Evolutionary conservation across 176 grass and related monocot genomes (phyloP).

Genomic region (Carex kokanica): DNA sequence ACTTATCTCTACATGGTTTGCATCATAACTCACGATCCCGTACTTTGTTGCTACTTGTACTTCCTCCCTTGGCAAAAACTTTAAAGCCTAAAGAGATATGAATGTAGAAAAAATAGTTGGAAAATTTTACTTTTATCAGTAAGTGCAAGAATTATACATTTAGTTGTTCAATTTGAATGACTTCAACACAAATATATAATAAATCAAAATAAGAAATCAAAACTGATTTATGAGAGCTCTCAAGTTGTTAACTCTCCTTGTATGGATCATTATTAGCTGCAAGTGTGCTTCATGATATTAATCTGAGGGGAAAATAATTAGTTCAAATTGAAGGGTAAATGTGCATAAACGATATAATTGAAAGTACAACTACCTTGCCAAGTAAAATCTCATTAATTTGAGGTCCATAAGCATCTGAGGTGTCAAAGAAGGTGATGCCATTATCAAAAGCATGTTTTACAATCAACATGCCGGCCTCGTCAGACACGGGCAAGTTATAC

Average conservation of each 20-base stretch:
- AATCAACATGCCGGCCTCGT: too few species aligned
- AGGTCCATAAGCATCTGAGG: slow-evolving; percentile 63
- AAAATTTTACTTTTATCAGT: neutral
- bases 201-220: too few species aligned
- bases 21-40: slow-evolving; percentile 27
- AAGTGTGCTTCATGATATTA: neutral
- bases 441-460: too few species aligned
- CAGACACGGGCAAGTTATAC: too few species aligned
- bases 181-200: neutral
- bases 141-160: neutral
- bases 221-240: neutral
- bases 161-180: neutral
- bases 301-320: neutral
- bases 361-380: slow-evolving; percentile 42
- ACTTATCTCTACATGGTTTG: slow-evolving; percentile 12
- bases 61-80: slow-evolving; percentile 62
- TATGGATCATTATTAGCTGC: neutral
- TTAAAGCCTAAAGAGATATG: slow-evolving; percentile 43
- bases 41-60: slow-evolving; percentile 85
- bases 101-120: neutral
- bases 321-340: neutral
- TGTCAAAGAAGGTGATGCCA: slow-evolving; percentile 90
- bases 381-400: slow-evolving; percentile 63
- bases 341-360: neutral
- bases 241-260: neutral